Percentiles rank a stretch among this genome's conserved stretches.
These are phyloP conservation scores for Pinus taeda DNA, from an alignment of 75 land plant genomes.

Conservation along the genomic window DNA sequence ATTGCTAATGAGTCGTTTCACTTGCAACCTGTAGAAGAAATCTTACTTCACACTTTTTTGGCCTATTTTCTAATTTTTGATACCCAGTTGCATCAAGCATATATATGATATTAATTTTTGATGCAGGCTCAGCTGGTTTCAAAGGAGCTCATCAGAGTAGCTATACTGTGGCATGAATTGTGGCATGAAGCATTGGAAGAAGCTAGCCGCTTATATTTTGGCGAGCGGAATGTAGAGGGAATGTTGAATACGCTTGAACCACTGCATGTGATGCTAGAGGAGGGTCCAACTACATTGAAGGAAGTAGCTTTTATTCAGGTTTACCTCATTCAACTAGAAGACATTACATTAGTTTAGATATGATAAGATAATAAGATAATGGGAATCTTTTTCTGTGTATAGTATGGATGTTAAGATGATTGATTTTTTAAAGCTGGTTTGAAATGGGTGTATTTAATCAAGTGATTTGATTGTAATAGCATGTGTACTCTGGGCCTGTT, in stretches of 20 bases:
- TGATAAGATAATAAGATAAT: no score
- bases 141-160: conserved; percentile 93
- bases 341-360: no score
- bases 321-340: neutral
- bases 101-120: neutral
- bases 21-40: neutral
- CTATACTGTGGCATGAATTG: conserved; percentile 98
- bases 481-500: neutral
- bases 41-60: no score
- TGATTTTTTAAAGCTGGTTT: neutral
- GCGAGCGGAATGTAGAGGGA: conserved; percentile 95
- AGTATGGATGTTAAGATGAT: neutral
- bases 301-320: conserved; percentile 91
- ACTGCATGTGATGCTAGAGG: conserved; percentile 81
- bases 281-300: conserved; percentile 78
- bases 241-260: conserved; percentile 94
- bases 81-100: neutral
- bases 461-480: neutral
- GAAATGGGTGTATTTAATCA: neutral
- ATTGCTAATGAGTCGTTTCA: neutral
- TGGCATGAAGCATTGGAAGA: conserved; percentile 99
- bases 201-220: conserved; percentile 97
- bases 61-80: no score
- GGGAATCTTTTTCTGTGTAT: neutral
- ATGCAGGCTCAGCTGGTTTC: conserved; percentile 96